Evolutionary conservation across 306 rosid genomes (phyloP), one percentile per base, ranked within the genome.

Genomic region (Morella rubra): DNA sequence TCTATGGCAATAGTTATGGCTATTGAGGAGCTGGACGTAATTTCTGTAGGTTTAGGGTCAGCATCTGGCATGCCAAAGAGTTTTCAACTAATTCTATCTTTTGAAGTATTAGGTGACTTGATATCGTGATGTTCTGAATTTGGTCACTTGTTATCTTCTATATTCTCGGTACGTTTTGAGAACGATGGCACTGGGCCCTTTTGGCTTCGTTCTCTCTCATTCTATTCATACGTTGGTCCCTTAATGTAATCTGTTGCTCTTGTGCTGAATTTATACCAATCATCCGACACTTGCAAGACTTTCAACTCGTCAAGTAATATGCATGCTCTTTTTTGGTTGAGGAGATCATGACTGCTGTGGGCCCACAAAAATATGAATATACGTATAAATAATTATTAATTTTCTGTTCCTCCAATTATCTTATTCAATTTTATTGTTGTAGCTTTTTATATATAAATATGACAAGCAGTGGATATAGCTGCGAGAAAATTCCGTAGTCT

Each of bases 1-100:
- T 81, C 19, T 87, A 87, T 71, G 91, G 91, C 73, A 46, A 86
- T 83, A 83, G 76, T 77, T 85, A 83, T 67, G 91, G 87, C 41
- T 83, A 85, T 44, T 87, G 82, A 87, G 79, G 64, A 53, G 50
- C 59, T 64, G 47, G 19, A 60, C 50, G 75, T 73, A 37, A 20
- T 40, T 54, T 74, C 75, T 62, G 75, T 78, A 44, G 81, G 59
- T 55, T 75, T 13, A 83, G 76, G 81, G 72, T 81, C 14, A 44
- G n/a, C 19, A 53, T 64, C 46, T 20, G 73, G 75, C 73, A 59
- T 22, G 82, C 54, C 88, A 14, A 32, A 3, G 37, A 32, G 3
- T 32, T 32, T 32, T 80, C 64, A 32, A 47, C 50, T 71, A 12
- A 75, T 67, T 81, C 66, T 9, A 32, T 32, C 44, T 27, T 79